Percentiles rank a stretch among this genome's conserved stretches.
phyloP scores from a whole-genome alignment of 345 rosid species.

The Brassica juncea region DNA sequence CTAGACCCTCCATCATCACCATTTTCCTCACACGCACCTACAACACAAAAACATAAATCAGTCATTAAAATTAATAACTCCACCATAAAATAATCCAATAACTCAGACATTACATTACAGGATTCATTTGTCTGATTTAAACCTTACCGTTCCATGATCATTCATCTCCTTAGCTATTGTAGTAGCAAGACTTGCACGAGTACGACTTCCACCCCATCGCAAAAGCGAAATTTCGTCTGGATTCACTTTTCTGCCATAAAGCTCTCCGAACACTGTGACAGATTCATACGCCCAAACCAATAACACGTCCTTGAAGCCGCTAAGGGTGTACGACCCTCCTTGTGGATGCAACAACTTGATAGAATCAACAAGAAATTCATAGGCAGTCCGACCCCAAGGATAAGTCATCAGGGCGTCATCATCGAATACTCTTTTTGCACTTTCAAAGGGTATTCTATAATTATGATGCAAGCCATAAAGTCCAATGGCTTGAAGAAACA shows the following conservation, averaged over 20 bases:
- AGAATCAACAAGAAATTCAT: not conserved
- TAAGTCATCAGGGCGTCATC: not conserved
- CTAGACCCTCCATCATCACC: too few relatives aligned
- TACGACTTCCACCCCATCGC: not conserved
- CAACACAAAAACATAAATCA: too few relatives aligned
- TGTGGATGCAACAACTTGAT: not conserved
- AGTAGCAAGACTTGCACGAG: not conserved
- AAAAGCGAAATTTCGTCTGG: not conserved
- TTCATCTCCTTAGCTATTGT: not conserved
- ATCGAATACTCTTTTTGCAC: not conserved
- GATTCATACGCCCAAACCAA: not conserved
- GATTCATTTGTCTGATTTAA: not conserved
- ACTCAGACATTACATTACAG: not conserved
- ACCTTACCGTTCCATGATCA: not conserved
- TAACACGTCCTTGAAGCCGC: not conserved
- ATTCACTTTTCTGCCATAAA: not conserved
- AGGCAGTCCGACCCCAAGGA: not conserved
- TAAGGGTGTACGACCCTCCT: not conserved
- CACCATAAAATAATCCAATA: not conserved
- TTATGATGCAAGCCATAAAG: not conserved
- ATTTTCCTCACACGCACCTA: too few relatives aligned
- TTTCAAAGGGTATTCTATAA: not conserved
- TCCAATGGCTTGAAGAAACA: not conserved
- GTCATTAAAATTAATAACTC: not conserved
- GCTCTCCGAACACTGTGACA: not conserved